phyloP scores from a whole-genome alignment of 148 eudicot species.

The Nepenthes gracilis region DNA sequence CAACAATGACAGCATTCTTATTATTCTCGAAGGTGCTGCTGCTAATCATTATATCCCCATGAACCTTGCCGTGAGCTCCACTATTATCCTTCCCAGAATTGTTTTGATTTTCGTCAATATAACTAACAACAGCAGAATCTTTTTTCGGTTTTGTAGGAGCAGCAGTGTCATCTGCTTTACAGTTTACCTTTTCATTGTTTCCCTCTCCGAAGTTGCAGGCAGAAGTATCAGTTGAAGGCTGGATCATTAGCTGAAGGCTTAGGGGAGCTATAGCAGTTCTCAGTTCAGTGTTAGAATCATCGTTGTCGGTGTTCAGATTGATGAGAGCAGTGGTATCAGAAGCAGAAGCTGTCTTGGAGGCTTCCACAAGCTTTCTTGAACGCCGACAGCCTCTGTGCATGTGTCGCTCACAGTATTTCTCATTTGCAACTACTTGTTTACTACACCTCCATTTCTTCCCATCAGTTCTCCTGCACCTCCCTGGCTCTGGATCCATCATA shows the following conservation, averaged over 20 bases:
- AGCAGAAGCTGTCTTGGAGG: conserved; percentile 2
- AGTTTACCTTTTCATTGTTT: too few species aligned
- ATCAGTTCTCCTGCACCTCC: conserved; percentile 71
- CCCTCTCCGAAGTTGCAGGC: background rate
- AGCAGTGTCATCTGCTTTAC: too few species aligned
- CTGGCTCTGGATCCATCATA: conserved; percentile 33
- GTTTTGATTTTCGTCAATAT: too few species aligned
- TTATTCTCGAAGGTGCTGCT: conserved; percentile 1
- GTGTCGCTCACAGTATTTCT: conserved; percentile 58
- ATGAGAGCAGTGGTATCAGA: background rate
- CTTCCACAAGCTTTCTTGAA: conserved; percentile 94
- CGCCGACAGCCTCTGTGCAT: conserved; percentile 55
- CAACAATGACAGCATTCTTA: conserved; percentile 6
- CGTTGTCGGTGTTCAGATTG: background rate
- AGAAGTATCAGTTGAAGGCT: conserved; percentile 2
- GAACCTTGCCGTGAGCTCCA: background rate
- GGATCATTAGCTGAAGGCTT: conserved; percentile 8
- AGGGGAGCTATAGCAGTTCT: background rate
- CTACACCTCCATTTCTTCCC: conserved; percentile 71
- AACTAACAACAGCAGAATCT: too few species aligned
- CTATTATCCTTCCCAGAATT: background rate
- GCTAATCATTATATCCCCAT: background rate
- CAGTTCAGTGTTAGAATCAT: background rate
- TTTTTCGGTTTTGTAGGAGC: too few species aligned
- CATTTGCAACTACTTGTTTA: conserved; percentile 24